Conservation (phyloP, 805 yeast species). For the Lipomyces spencermartinsiae region DNA sequence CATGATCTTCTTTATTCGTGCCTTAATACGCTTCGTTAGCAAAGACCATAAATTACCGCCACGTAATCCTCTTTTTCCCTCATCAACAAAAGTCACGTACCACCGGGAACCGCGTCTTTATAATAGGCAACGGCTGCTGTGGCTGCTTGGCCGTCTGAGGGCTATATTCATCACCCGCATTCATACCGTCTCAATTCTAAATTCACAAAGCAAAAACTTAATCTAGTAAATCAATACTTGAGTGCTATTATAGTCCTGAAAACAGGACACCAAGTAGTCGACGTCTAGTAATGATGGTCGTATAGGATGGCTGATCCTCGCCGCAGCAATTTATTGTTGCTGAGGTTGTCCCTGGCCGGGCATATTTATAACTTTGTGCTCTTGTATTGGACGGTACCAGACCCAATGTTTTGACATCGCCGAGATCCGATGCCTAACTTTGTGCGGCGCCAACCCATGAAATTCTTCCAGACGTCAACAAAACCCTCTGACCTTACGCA, state of each 20-base stretch:
- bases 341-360: background rate
- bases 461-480: too few species aligned
- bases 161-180: background rate
- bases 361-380: conserved; percentile 6
- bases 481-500: too few species aligned
- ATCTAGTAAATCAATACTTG: background rate
- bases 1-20: conserved; percentile 94
- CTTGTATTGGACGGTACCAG: background rate
- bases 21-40: conserved; percentile 47
- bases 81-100: conserved; percentile 36
- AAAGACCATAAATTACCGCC: too few species aligned
- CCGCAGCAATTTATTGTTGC: background rate
- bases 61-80: background rate
- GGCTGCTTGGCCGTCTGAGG: background rate
- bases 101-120: conserved; percentile 53
- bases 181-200: background rate
- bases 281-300: background rate
- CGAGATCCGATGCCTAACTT: too few species aligned
- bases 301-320: background rate
- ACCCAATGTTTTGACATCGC: too few species aligned
- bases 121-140: conserved; percentile 25
- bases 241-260: background rate
- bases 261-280: background rate
- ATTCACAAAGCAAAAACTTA: background rate
- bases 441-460: background rate